A percentile compares a stretch with the other conserved stretches of the same genome.
Conservation (phyloP, 257 asterid species). For the Plectranthus barbatus region DNA sequence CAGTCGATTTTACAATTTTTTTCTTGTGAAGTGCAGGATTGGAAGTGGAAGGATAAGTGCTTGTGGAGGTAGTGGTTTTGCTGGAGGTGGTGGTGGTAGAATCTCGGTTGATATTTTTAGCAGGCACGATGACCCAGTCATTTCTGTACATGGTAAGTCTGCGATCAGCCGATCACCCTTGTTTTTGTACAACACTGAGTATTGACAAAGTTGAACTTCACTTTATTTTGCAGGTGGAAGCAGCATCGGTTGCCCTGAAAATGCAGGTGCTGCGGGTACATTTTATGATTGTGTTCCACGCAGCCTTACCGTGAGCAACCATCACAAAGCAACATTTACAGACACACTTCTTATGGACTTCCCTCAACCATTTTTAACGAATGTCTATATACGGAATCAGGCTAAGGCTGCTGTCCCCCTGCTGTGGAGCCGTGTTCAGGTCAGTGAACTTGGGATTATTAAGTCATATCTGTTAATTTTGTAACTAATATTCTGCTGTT, state of each 20-base stretch:
- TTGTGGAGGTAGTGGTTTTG: constrained; percentile 90
- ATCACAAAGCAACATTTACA: constrained; percentile 65
- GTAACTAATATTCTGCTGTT: neutral
- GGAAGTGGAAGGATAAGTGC: constrained; percentile 87
- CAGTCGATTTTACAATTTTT: constrained; percentile 7
- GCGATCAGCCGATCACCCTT: neutral
- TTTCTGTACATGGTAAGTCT: constrained; percentile 66
- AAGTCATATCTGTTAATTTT: neutral
- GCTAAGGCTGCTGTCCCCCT: constrained; percentile 96
- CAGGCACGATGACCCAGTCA: constrained; percentile 83
- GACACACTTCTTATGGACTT: constrained; percentile 93
- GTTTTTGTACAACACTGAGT: constrained; percentile 1
- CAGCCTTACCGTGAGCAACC: constrained; percentile 87
- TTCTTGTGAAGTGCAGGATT: constrained; percentile 62
- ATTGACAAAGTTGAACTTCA: constrained; percentile 18
- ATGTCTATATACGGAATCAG: constrained; percentile 67
- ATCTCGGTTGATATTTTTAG: constrained; percentile 87
- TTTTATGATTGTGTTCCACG: constrained; percentile 90
- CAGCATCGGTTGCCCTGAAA: constrained; percentile 84
- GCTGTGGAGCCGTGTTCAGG: constrained; percentile 99
- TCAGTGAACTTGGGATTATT: constrained; percentile 15
- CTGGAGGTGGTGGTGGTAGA: constrained; percentile 99
- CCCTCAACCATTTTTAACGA: constrained; percentile 86
- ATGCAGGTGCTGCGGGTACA: constrained; percentile 99
- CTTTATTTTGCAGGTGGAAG: constrained; percentile 66